Conservation (phyloP, 495 filamentous ascomycete species). For the Achaetomiella virescens region DNA sequence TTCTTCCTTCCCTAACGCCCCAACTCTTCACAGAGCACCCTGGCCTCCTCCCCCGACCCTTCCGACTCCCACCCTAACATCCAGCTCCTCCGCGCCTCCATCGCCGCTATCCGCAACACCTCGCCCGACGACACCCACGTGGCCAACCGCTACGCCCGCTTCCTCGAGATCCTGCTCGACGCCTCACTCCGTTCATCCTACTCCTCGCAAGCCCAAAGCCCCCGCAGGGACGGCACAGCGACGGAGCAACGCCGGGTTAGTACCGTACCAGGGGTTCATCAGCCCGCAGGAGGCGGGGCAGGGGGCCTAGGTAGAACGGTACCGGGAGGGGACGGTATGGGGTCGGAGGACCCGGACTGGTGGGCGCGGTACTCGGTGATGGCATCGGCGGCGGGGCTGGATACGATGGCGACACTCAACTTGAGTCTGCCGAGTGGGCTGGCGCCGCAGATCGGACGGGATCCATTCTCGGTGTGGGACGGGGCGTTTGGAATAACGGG, state of each 20-base stretch:
- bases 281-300: neutral
- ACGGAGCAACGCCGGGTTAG: too few relatives aligned
- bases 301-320: too few relatives aligned
- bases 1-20: too few relatives aligned
- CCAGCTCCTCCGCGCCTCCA: conserved; percentile 1
- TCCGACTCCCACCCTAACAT: neutral
- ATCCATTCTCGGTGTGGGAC: neutral
- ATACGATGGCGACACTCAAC: neutral
- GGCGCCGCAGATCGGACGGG: neutral
- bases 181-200: neutral
- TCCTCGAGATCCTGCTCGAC: neutral
- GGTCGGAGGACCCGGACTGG: neutral
- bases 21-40: too few relatives aligned
- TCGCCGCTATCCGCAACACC: neutral
- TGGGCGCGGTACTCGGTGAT: neutral
- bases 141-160: neutral
- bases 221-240: too few relatives aligned
- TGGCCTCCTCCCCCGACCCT: neutral
- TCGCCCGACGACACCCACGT: neutral
- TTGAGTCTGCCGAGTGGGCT: neutral
- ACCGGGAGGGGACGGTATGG: neutral
- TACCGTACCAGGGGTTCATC: too few relatives aligned
- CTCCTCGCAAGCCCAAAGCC: too few relatives aligned
- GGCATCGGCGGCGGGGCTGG: neutral
- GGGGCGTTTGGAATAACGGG: conserved; percentile 1